Percentiles rank a stretch among this genome's conserved stretches.
These are phyloP conservation scores for Betula pendula DNA, from an alignment of 306 rosid species.

Conservation along the genomic window DNA sequence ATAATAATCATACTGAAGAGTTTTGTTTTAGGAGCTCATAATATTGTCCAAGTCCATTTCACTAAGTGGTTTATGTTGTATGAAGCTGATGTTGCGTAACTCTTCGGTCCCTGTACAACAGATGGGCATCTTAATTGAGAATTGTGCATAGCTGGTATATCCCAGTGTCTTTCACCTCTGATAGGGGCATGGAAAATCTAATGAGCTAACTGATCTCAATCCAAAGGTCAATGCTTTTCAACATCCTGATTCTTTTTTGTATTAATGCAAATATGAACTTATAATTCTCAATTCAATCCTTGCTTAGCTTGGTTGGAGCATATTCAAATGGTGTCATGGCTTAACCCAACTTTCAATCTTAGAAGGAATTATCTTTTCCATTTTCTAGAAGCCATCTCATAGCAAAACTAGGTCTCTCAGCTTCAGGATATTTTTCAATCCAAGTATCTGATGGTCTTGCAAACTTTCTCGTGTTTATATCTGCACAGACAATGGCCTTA, in stretches of 20 bases:
- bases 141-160: not conserved
- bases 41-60: not conserved
- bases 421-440: not conserved
- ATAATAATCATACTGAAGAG: not conserved
- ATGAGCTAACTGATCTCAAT: not conserved
- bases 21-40: not conserved
- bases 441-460: not conserved
- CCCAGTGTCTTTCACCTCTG: not conserved
- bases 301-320: not conserved
- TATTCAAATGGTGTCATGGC: not conserved
- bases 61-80: not conserved
- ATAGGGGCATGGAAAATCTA: not conserved
- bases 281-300: not conserved
- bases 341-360: not conserved
- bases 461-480: not conserved
- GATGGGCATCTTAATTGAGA: not conserved
- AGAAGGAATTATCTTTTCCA: not conserved
- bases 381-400: not conserved
- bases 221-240: not conserved
- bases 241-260: not conserved
- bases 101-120: not conserved
- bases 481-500: not conserved
- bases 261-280: not conserved
- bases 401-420: not conserved
- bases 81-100: not conserved